Percentiles rank a stretch among this genome's conserved stretches.
Evolutionary conservation across 495 filamentous ascomycete species (phyloP).

Genomic region (Xylaria bambusicola): DNA sequence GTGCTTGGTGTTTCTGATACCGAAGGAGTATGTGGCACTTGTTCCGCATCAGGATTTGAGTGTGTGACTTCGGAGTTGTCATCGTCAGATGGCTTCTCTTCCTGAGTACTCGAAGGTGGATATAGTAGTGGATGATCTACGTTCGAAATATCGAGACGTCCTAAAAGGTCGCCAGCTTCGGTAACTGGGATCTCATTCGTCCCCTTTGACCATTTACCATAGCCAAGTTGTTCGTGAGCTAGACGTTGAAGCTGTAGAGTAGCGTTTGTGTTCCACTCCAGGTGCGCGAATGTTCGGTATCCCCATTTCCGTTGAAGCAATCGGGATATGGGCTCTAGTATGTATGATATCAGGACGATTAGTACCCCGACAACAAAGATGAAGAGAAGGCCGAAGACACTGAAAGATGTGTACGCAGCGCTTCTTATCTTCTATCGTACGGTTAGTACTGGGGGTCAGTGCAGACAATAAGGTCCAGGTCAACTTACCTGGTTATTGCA

Average conservation of each 20-base stretch:
- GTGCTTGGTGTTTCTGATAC: no score
- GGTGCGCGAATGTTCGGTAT: neutral
- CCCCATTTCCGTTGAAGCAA: neutral
- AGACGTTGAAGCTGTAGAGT: neutral
- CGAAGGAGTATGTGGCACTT: no score
- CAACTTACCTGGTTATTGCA: conserved; percentile 3
- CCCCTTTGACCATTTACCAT: no score
- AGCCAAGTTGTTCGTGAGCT: neutral
- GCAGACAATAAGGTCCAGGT: no score
- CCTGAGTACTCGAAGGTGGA: no score
- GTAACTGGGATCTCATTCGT: conserved; percentile 9
- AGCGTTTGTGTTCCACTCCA: neutral
- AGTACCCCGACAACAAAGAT: neutral
- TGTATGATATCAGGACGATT: neutral
- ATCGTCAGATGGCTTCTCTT: no score
- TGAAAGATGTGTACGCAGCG: neutral
- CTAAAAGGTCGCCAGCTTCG: neutral
- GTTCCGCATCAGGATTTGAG: no score
- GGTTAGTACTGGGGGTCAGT: no score
- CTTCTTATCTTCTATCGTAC: neutral
- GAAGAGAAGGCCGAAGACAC: neutral
- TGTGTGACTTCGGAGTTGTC: no score
- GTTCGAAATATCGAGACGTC: no score
- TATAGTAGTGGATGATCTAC: no score
- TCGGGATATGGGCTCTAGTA: neutral